Evolutionary conservation across 768 basidiomycete genomes (phyloP).

Genomic region (Leccinum subgranulosum): DNA sequence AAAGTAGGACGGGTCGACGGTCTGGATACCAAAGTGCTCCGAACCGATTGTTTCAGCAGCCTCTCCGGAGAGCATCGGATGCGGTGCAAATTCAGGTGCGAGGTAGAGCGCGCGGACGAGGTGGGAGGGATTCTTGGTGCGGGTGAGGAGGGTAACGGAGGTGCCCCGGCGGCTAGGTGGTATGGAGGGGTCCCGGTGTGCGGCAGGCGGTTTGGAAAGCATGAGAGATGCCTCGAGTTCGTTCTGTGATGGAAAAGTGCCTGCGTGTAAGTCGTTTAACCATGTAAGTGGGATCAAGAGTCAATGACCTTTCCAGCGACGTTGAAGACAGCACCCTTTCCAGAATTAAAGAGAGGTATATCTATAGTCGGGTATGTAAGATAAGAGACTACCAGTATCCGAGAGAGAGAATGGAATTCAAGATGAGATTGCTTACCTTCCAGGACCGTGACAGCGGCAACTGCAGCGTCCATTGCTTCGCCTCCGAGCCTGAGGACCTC

Average conservation of each 20-base stretch:
- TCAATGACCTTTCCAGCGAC: slow-evolving; percentile 64
- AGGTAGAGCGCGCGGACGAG: slow-evolving; percentile 72
- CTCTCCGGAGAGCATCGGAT: slow-evolving; percentile 66
- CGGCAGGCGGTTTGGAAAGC: slow-evolving; percentile 72
- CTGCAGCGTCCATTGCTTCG: slow-evolving; percentile 79
- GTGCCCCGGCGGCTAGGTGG: slow-evolving; percentile 58
- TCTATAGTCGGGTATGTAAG: slow-evolving; percentile 40
- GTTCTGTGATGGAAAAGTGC: slow-evolving; percentile 42
- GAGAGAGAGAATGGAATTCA: not conserved
- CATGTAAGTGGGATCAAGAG: not conserved
- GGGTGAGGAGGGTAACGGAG: slow-evolving; percentile 63
- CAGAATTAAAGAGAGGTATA: slow-evolving; percentile 74
- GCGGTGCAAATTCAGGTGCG: slow-evolving; percentile 56
- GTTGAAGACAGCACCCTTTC: slow-evolving; percentile 85
- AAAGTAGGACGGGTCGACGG: slow-evolving; percentile 76
- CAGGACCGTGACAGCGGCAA: slow-evolving; percentile 70
- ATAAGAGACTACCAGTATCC: not conserved
- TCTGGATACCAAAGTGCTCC: slow-evolving; percentile 45
- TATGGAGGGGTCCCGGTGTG: slow-evolving; percentile 49
- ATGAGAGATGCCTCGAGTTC: slow-evolving; percentile 82
- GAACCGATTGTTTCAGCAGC: slow-evolving; percentile 61
- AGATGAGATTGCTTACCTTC: slow-evolving; percentile 50
- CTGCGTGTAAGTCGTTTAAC: not conserved
- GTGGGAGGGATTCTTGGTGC: slow-evolving; percentile 67
- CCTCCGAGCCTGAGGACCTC: slow-evolving; percentile 64